Conservation (phyloP, 2,329 filamentous ascomycete genomes). For the Curvularia spicifera region DNA sequence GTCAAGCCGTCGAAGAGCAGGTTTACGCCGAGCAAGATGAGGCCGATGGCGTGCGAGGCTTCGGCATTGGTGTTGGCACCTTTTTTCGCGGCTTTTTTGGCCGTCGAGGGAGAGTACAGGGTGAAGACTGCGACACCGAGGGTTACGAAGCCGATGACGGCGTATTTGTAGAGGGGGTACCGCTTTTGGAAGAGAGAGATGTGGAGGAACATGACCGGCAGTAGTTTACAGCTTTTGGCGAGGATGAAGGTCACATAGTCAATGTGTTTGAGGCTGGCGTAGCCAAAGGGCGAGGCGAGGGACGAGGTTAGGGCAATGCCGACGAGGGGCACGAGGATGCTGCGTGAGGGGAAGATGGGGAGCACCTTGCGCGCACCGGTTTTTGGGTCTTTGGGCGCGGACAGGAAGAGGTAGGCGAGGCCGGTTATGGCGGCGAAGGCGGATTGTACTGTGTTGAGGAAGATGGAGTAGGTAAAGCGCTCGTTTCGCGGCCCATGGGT, state of each 20-base stretch:
- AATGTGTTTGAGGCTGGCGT: slow-evolving; percentile 88
- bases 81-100: slow-evolving; percentile 49
- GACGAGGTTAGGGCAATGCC: slow-evolving; percentile 87
- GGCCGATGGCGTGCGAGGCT: slow-evolving; percentile 73
- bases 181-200: slow-evolving; percentile 86
- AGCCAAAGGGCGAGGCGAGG: slow-evolving; percentile 93
- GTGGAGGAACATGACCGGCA: slow-evolving; percentile 98
- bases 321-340: slow-evolving; percentile 77
- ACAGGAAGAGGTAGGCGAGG: slow-evolving; percentile 75
- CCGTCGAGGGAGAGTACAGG: slow-evolving; percentile 68
- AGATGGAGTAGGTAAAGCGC: slow-evolving; percentile 90
- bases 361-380: slow-evolving; percentile 44
- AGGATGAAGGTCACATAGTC: slow-evolving; percentile 98
- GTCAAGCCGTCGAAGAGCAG: slow-evolving; percentile 94
- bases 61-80: slow-evolving; percentile 56
- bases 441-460: slow-evolving; percentile 96
- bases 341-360: slow-evolving; percentile 76
- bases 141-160: slow-evolving; percentile 89
- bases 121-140: slow-evolving; percentile 94
- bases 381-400: slow-evolving; percentile 60
- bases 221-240: slow-evolving; percentile 95
- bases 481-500: slow-evolving; percentile 70
- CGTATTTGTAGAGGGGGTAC: slow-evolving; percentile 96
- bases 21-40: slow-evolving; percentile 85
- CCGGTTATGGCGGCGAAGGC: slow-evolving; percentile 84